phyloP scores from a whole-genome alignment of 306 rosid species.

The Adenanthera pavonina region DNA sequence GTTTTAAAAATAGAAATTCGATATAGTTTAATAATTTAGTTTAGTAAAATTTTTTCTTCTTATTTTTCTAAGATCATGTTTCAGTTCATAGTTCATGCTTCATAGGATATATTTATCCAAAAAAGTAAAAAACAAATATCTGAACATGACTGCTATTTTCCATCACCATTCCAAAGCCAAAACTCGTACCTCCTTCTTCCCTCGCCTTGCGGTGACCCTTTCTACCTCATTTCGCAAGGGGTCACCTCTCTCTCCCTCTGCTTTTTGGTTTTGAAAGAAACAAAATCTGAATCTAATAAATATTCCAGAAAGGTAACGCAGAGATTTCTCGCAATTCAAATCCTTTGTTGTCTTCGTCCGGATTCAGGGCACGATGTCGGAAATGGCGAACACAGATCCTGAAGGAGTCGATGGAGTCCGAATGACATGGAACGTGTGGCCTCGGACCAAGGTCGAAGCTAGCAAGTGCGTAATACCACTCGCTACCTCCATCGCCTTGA shows the following conservation, averaged over 20 bases:
- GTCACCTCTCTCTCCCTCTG: slow-evolving; percentile 33
- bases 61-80: neutral
- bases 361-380: slow-evolving; percentile 54
- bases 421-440: slow-evolving; percentile 94
- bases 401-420: slow-evolving; percentile 91
- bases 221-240: slow-evolving; percentile 53
- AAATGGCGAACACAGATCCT: slow-evolving; percentile 80
- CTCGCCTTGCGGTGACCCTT: slow-evolving; percentile 56
- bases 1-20: too few relatives aligned
- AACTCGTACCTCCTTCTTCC: neutral
- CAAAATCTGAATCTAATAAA: neutral
- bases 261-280: neutral
- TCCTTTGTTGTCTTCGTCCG: neutral
- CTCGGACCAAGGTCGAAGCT: slow-evolving; percentile 83
- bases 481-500: slow-evolving; percentile 75
- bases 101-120: neutral
- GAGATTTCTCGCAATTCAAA: neutral
- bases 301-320: neutral
- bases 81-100: neutral
- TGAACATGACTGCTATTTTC: neutral
- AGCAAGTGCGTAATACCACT: slow-evolving; percentile 92
- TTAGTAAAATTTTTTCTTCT: too few relatives aligned
- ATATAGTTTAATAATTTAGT: too few relatives aligned
- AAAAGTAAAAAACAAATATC: neutral
- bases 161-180: neutral